Percentiles rank a stretch among this genome's conserved stretches.
Evolutionary conservation across 805 yeast genomes (phyloP).

Genomic region (Saturnispora diversa): DNA sequence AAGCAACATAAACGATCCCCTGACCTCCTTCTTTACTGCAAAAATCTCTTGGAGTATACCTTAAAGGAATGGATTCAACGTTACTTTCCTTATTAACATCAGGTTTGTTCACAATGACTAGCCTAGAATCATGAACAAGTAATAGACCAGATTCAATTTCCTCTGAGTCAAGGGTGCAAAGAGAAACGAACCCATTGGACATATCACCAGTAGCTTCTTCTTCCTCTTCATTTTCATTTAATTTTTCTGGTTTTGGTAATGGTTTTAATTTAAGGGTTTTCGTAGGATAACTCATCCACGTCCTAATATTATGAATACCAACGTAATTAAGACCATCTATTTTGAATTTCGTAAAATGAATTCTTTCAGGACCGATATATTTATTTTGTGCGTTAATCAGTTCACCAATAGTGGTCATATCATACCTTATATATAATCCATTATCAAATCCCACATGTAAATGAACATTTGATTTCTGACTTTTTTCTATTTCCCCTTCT

Average conservation of each 20-base stretch:
- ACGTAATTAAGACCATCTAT: slow-evolving; percentile 30
- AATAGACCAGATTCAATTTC: slow-evolving; percentile 58
- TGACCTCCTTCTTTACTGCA: slow-evolving; percentile 18
- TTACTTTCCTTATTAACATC: slow-evolving; percentile 21
- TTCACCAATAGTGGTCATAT: slow-evolving; percentile 56
- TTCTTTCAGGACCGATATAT: slow-evolving; percentile 65
- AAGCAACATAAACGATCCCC: slow-evolving; percentile 33
- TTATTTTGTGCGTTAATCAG: slow-evolving; percentile 56
- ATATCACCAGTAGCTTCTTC: slow-evolving; percentile 4
- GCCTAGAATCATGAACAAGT: slow-evolving; percentile 44
- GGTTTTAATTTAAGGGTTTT: slow-evolving; percentile 38
- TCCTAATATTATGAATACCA: slow-evolving; percentile 43
- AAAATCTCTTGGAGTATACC: slow-evolving; percentile 45
- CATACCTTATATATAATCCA: slow-evolving; percentile 68
- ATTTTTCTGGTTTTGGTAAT: slow-evolving; percentile 35
- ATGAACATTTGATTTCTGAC: slow-evolving; percentile 20
- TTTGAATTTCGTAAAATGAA: slow-evolving; percentile 37
- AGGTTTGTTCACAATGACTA: slow-evolving; percentile 43
- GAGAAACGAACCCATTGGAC: slow-evolving; percentile 30
- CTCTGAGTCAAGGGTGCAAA: slow-evolving; percentile 48
- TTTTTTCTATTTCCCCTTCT: slow-evolving; percentile 12
- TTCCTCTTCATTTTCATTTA: slow-evolving; percentile 25
- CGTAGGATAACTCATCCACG: slow-evolving; percentile 46
- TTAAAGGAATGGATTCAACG: slow-evolving; percentile 35
- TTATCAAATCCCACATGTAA: slow-evolving; percentile 77